Evolutionary conservation across 441 rosid genomes (phyloP), one percentile per base, ranked within the genome.

Genomic region (Adansonia gregorii): DNA sequence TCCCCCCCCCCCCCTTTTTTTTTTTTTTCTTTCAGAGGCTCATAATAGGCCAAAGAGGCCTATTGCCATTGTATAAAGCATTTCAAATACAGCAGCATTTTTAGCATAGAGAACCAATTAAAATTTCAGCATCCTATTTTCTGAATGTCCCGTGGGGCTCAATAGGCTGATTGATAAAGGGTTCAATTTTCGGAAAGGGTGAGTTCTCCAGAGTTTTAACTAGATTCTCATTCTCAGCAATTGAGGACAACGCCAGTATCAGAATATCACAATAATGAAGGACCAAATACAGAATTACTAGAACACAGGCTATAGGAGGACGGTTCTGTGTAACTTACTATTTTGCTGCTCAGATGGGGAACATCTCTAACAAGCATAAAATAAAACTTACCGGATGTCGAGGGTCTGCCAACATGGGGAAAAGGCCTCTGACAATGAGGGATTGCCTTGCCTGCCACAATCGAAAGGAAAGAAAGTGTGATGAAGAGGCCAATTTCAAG

Each of bases 351-450:
- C 1, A 41, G 49, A 48, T 9, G 11, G 35, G 64, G 39, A 8
- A 56, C 58, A 51, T 15, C 35, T 22, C 12, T 14, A 52, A 43
- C 15, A 24, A 63, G 54, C n/a, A 41, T 8, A 74, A 39, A 65
- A 22, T 54, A 27, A 61, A 63, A 12, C 84, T 82, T 78, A 87
- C 90, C 2, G 80, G 85, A 79, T 87, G 90, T 74, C 77, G 86
- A 72, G 90, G 86, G 78, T 86, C 89, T 1, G 89, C 88, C 15
- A 84, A 86, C 82, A 86, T 81, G 74, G 90, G 90, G 46, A 87
- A 87, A 48, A 86, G 86, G 69, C 89, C 90, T 81, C 87, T 83
- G 45, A 87, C 86, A 69, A 84, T 59, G 68, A 87, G 88, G 19
- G 90, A 85, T 75, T 87, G 90, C 78, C 88, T 84, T 74, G 88